Percentiles rank a stretch among this genome's conserved stretches.
phyloP scores from a whole-genome alignment of 441 rosid genomes.

The Hura crepitans region DNA sequence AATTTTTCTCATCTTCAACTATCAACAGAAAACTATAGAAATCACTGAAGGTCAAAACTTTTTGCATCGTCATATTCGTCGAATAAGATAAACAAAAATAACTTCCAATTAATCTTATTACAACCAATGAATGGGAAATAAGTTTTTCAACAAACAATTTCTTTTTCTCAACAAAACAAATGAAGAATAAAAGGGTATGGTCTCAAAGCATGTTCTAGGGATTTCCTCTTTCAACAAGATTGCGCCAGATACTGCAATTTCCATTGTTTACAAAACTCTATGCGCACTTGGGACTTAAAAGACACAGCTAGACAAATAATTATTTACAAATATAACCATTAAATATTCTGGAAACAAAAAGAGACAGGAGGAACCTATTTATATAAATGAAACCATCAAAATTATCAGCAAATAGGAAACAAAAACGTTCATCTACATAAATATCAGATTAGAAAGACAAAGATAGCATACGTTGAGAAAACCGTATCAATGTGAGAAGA shows the following conservation, averaged over 20 bases:
- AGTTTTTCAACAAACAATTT: background rate
- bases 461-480: constrained; percentile 68
- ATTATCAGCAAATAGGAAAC: background rate
- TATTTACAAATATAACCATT: background rate
- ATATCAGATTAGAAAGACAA: constrained; percentile 18
- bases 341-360: background rate
- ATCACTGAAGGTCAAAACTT: background rate
- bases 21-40: background rate
- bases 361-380: background rate
- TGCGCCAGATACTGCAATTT: background rate
- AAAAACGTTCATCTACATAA: background rate
- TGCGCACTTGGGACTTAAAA: constrained; percentile 4
- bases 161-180: background rate
- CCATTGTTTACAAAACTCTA: constrained; percentile 1
- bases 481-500: constrained; percentile 96
- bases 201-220: background rate
- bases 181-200: background rate
- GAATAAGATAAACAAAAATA: background rate
- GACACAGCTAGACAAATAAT: constrained; percentile 12
- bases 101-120: background rate
- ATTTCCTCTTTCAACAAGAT: background rate
- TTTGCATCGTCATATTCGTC: background rate
- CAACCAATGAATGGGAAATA: background rate
- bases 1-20: background rate
- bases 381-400: background rate